These are phyloP conservation scores for Daldinia grandis DNA, from an alignment of 495 filamentous ascomycete species.

Conservation along the genomic window DNA sequence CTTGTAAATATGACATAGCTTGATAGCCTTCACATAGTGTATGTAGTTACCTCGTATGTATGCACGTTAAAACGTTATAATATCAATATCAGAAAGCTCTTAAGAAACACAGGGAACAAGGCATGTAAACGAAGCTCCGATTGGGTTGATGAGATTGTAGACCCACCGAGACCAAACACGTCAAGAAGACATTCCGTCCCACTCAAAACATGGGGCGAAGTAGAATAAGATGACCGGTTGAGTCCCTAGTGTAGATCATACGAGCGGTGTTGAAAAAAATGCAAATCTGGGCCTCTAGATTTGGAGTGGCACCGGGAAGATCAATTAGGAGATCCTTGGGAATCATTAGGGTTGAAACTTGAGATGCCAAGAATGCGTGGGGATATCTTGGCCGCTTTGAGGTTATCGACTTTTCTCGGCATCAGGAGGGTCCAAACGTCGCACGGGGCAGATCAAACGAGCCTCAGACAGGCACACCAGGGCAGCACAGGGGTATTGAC, in stretches of 20 bases:
- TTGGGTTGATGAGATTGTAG: conserved; percentile 23
- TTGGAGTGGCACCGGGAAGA: conserved; percentile 24
- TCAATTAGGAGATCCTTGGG: conserved; percentile 39
- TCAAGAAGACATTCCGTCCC: conserved; percentile 27
- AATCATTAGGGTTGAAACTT: conserved; percentile 35
- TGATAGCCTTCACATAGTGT: no score
- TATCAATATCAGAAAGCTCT: conserved; percentile 18
- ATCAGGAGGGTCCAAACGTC: conserved; percentile 29
- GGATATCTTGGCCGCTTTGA: conserved; percentile 25
- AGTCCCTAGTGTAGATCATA: conserved; percentile 36
- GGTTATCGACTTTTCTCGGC: conserved; percentile 35
- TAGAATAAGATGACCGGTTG: conserved; percentile 29
- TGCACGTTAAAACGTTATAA: conserved; percentile 2
- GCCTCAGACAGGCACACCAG: conserved; percentile 26
- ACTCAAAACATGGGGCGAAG: conserved; percentile 31
- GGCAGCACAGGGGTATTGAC: conserved; percentile 5
- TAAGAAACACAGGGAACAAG: conserved; percentile 29
- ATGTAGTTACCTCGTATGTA: conserved; percentile 8
- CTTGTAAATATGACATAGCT: conserved; percentile 14
- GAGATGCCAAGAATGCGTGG: conserved; percentile 37
- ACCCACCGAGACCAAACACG: conserved; percentile 37
- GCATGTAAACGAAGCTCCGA: conserved; percentile 17
- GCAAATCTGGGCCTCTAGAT: conserved; percentile 28
- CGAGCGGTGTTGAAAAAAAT: conserved; percentile 20
- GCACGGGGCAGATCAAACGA: conserved; percentile 44